A percentile compares a stretch with the other conserved stretches of the same genome.
Conservation (phyloP, 2,329 filamentous ascomycete species). For the Paradendryphiella salina region DNA sequence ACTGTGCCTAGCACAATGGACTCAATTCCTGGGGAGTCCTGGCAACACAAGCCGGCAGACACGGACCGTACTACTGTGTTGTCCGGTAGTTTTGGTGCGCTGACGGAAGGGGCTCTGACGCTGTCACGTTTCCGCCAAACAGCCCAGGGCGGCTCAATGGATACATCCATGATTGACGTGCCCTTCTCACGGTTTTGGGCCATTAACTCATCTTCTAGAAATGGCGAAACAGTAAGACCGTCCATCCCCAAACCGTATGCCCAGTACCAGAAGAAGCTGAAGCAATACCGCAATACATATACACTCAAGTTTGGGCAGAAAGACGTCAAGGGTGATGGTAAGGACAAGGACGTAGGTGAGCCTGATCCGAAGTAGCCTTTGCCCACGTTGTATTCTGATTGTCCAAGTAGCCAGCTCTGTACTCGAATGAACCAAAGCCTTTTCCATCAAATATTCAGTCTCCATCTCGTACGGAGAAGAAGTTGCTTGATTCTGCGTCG, state of each 20-base stretch:
- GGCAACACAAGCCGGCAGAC: conserved; percentile 18
- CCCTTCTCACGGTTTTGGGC: conserved; percentile 49
- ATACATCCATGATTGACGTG: conserved; percentile 54
- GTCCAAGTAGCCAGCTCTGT: conserved; percentile 6
- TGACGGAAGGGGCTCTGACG: conserved; percentile 60
- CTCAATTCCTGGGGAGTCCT: conserved; percentile 30
- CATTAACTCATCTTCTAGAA: neutral
- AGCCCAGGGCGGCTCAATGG: conserved; percentile 8
- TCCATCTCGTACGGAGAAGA: neutral
- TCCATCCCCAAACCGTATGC: neutral
- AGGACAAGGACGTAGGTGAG: conserved; percentile 16
- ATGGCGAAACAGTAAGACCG: no score
- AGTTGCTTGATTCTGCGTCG: neutral
- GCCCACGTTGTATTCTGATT: conserved; percentile 10
- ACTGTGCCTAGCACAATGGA: conserved; percentile 53
- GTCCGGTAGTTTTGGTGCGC: conserved; percentile 61
- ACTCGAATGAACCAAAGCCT: conserved; percentile 1
- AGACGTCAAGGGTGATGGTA: neutral
- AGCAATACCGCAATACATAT: neutral
- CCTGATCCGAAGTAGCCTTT: conserved; percentile 7
- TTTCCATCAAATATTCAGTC: neutral
- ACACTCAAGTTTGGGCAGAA: neutral
- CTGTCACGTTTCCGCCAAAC: conserved; percentile 19
- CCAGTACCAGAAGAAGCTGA: neutral
- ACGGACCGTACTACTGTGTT: conserved; percentile 25